phyloP scores from a whole-genome alignment of 1,284 basidiomycete species.

The Leccinum variabile region DNA sequence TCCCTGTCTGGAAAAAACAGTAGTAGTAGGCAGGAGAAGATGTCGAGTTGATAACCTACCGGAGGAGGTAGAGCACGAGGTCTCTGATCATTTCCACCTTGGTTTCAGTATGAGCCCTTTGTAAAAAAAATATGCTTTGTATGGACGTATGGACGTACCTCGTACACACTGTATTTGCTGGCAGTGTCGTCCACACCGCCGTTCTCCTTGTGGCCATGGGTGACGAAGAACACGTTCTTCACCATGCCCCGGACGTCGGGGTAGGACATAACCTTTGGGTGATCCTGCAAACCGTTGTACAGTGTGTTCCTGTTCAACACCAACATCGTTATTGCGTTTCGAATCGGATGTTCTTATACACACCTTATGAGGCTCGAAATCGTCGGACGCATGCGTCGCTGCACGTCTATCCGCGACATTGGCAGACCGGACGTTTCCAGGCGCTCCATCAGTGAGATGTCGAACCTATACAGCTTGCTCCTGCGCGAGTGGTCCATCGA shows the following conservation, averaged over 20 bases:
- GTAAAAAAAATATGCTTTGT: background rate
- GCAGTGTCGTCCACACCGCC: slow-evolving; percentile 54
- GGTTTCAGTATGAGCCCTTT: background rate
- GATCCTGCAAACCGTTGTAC: slow-evolving; percentile 59
- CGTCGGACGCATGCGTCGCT: slow-evolving; percentile 59
- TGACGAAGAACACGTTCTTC: slow-evolving; percentile 60
- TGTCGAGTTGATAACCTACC: slow-evolving; percentile 34
- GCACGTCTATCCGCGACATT: slow-evolving; percentile 60
- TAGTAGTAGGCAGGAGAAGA: background rate
- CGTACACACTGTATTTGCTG: slow-evolving; percentile 64
- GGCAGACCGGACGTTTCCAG: slow-evolving; percentile 48
- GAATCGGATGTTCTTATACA: slow-evolving; percentile 23
- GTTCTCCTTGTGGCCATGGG: slow-evolving; percentile 55
- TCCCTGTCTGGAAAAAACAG: slow-evolving; percentile 45
- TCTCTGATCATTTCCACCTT: slow-evolving; percentile 72
- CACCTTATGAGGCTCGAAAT: slow-evolving; percentile 54
- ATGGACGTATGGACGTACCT: slow-evolving; percentile 43
- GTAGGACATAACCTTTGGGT: slow-evolving; percentile 50
- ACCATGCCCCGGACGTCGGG: slow-evolving; percentile 55
- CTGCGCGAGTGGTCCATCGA: slow-evolving; percentile 55
- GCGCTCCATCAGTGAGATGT: slow-evolving; percentile 65
- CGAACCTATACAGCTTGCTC: slow-evolving; percentile 51
- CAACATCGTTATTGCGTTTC: background rate
- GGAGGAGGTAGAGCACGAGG: slow-evolving; percentile 65
- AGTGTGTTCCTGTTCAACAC: slow-evolving; percentile 47